Base-by-base conservation (phyloP, 179 eudicot species). In the Silene vulgaris region DNA sequence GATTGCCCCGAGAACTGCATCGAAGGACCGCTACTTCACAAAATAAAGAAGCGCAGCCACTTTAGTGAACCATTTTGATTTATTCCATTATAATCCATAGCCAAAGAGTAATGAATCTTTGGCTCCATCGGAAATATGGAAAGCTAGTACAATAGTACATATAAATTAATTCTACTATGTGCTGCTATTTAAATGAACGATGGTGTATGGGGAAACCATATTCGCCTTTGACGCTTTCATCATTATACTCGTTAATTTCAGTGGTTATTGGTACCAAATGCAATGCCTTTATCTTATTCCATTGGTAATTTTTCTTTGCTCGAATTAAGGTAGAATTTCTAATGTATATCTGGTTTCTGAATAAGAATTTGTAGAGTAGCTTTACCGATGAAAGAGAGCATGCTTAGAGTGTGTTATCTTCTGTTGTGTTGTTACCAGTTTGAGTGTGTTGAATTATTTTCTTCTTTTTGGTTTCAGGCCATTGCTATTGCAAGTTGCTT, bases 401-500 rank as follows among this genome's bases (percentile, higher is more conserved):
- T 23, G 21, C n/a, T 26, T 26, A 28, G 9, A 5, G 43, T 29
- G 63, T 67, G 21, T 21, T 43, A 69, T 26, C 72, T 40, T 30
- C 14, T 56, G 35, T 65, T 76, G 56, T 20, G 29, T 69, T 63
- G 64, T 17, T 63, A 13, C 65, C 71, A 28, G 32, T 17, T 59
- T 6, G 30, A 69, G 12, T 56, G 19, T 65, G 50, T 29, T 70
- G 21, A 8, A 62, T 32, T 32, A n/a, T 72, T 16, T 1, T 4
- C 37, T 16, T 48, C 69, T 6, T 62, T 20, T 76, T 81, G 78
- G 69, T 81, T 78, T 74, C 86, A 96, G 99, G 98, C 99, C 75
- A 93, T 96, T 84, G 87, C 98, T 73, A 86, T 96, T 26, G 98
- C 99, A 52, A 81, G 88, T 79, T 89, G 97, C 86, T 96, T 93